Evolutionary conservation across 2,329 filamentous ascomycete species (phyloP).

Genomic region (Fusarium guadeloupense): DNA sequence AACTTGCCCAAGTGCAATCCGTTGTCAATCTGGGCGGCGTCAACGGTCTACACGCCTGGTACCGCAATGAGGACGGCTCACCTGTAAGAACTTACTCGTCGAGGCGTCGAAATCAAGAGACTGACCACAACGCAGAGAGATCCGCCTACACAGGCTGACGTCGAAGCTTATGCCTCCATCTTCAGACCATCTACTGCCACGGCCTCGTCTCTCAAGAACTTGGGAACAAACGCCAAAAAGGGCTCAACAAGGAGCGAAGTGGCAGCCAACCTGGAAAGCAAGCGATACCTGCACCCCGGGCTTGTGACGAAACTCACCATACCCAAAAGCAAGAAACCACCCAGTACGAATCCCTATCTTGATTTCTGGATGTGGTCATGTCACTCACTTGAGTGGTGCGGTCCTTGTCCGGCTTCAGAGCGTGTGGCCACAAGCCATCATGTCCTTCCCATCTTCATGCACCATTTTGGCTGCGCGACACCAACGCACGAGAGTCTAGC

Average conservation of each 20-base stretch:
- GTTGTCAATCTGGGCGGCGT: conserved; percentile 54
- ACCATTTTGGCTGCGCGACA: conserved; percentile 79
- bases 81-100: conserved; percentile 41
- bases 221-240: conserved; percentile 71
- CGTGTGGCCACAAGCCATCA: conserved; percentile 69
- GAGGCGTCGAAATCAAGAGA: not conserved
- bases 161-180: conserved; percentile 72
- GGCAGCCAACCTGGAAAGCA: conserved; percentile 63
- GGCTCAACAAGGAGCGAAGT: conserved; percentile 66
- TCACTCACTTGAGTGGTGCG: conserved; percentile 71
- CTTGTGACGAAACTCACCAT: conserved; percentile 53
- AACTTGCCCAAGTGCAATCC: conserved; percentile 59
- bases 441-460: conserved; percentile 76
- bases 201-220: conserved; percentile 68
- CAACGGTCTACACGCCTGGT: conserved; percentile 62
- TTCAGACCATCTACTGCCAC: conserved; percentile 70
- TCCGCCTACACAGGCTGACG: conserved; percentile 65
- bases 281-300: conserved; percentile 61
- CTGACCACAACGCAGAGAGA: conserved; percentile 47
- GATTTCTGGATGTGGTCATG: conserved; percentile 74
- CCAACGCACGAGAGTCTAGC: conserved; percentile 73
- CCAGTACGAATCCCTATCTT: conserved; percentile 69
- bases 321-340: conserved; percentile 57
- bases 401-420: conserved; percentile 63
- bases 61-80: conserved; percentile 51